Conservation (phyloP, 2,329 filamentous ascomycete species). For the Cryphonectria radicalis region DNA sequence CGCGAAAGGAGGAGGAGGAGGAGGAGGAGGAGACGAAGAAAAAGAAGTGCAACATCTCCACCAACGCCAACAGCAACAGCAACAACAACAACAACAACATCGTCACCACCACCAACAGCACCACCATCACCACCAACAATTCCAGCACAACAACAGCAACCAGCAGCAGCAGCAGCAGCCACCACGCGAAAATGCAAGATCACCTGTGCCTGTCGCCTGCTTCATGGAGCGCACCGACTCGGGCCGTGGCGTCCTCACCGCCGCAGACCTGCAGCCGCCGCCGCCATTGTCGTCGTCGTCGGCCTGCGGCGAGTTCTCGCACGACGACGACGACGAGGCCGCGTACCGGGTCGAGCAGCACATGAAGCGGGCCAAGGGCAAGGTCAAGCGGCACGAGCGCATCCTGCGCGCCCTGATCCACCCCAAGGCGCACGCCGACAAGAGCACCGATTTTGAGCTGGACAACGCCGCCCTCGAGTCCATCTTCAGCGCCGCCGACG, state of each 20-base stretch:
- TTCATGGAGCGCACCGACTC: conserved; percentile 55
- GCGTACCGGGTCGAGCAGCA: conserved; percentile 54
- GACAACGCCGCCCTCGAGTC: conserved; percentile 61
- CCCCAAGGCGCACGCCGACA: conserved; percentile 42
- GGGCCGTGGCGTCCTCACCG: conserved; percentile 52
- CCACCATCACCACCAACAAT: conserved; percentile 21
- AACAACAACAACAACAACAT: background rate
- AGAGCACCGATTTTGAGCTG: conserved; percentile 51
- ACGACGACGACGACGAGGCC: conserved; percentile 52
- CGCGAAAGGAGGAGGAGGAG: background rate
- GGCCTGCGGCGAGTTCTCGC: conserved; percentile 40
- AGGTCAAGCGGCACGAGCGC: conserved; percentile 56
- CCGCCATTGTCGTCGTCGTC: background rate
- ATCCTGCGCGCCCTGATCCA: conserved; percentile 63
- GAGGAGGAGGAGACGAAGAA: too few relatives aligned
- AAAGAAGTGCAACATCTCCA: conserved; percentile 22
- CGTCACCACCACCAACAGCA: background rate
- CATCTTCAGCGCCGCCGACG: conserved; percentile 65
- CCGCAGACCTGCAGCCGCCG: conserved; percentile 38
- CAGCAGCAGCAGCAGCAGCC: background rate
- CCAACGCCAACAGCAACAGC: conserved; percentile 15
- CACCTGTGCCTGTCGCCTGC: conserved; percentile 25
- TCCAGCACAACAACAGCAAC: conserved; percentile 2
- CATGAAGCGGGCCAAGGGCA: conserved; percentile 45
- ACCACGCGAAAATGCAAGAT: conserved; percentile 11